Conservation (phyloP, 1,284 basidiomycete genomes). For the Pseudozyma hubeiensis region DNA sequence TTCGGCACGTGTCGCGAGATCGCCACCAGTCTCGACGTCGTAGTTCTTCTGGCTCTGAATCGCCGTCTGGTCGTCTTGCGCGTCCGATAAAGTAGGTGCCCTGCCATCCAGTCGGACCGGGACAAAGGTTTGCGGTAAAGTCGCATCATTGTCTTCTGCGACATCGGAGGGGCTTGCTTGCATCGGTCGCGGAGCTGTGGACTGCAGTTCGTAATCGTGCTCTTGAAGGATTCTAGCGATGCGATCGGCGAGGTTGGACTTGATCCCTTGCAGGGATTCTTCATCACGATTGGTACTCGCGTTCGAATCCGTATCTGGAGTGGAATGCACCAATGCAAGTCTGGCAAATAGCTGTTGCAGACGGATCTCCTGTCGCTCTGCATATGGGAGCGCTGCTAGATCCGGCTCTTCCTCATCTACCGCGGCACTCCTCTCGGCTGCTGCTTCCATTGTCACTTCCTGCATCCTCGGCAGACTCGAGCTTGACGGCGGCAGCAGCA, state of each 20-base stretch:
- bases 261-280: slow-evolving; percentile 30
- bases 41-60: neutral
- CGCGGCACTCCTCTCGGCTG: neutral
- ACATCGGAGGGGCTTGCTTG: neutral
- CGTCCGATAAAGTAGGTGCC: neutral
- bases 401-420: slow-evolving; percentile 5
- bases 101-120: slow-evolving; percentile 17
- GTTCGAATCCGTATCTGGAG: neutral
- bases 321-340: slow-evolving; percentile 30
- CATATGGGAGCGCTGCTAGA: slow-evolving; percentile 24
- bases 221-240: slow-evolving; percentile 33
- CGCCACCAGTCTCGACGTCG: neutral
- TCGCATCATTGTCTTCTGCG: neutral
- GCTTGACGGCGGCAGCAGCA: slow-evolving; percentile 28
- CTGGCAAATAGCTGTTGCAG: slow-evolving; percentile 46
- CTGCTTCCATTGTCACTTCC: neutral
- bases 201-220: slow-evolving; percentile 30
- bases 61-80: neutral
- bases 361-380: slow-evolving; percentile 38
- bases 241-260: slow-evolving; percentile 36
- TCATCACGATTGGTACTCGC: neutral
- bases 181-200: neutral
- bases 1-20: slow-evolving; percentile 27
- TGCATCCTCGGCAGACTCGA: neutral
- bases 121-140: slow-evolving; percentile 5